phyloP scores from a whole-genome alignment of 2,329 filamentous ascomycete genomes.

The Setomelanomma holmii region DNA sequence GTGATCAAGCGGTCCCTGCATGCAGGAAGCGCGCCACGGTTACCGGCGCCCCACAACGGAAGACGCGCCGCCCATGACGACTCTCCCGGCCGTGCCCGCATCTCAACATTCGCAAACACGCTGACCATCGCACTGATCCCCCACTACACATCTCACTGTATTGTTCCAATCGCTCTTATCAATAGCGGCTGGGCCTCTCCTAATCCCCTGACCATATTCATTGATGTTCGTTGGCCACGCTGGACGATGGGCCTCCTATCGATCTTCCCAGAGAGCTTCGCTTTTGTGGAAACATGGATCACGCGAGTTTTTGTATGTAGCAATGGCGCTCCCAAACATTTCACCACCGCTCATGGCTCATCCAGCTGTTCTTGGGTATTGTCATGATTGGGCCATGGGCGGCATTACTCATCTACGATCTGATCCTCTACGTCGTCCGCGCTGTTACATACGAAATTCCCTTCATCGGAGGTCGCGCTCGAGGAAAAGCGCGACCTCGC shows the following conservation, averaged over 20 bases:
- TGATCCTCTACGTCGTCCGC: constrained; percentile 67
- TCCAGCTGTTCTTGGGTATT: constrained; percentile 66
- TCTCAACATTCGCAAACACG: constrained; percentile 1
- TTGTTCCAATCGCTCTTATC: background rate
- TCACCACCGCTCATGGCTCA: constrained; percentile 23
- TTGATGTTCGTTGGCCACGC: background rate
- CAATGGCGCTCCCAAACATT: background rate
- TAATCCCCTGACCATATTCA: background rate
- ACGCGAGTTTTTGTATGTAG: constrained; percentile 66
- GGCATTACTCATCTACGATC: constrained; percentile 68
- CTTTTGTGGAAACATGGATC: constrained; percentile 67
- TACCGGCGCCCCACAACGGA: background rate
- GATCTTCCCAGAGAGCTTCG: constrained; percentile 66
- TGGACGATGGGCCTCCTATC: constrained; percentile 68
- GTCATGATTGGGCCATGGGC: constrained; percentile 69
- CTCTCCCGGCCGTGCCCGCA: background rate
- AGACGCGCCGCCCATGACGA: constrained; percentile 5
- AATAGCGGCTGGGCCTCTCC: background rate
- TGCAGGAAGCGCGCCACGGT: background rate
- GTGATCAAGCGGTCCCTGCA: constrained; percentile 1
- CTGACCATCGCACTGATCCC: background rate
- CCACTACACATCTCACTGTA: background rate
- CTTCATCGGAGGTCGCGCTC: constrained; percentile 65
- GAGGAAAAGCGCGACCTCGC: constrained; percentile 65
- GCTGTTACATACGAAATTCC: constrained; percentile 66